These are phyloP conservation scores for Pichia paraexigua DNA, from an alignment of 805 yeast genomes.

Conservation along the genomic window DNA sequence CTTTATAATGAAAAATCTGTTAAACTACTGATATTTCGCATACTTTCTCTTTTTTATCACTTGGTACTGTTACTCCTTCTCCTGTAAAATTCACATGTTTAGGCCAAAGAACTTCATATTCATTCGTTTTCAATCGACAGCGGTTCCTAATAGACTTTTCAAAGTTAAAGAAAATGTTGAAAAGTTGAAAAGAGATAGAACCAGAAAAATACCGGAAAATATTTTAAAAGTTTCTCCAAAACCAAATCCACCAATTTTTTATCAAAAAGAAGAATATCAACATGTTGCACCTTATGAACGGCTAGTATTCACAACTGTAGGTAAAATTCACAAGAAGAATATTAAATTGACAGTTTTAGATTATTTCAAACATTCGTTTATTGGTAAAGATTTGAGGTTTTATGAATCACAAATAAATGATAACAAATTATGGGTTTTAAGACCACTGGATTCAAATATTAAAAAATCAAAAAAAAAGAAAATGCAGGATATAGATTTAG, in stretches of 20 bases:
- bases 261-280: constrained; percentile 1
- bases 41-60: too few species aligned
- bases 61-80: background rate
- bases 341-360: constrained; percentile 8
- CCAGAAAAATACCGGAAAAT: background rate
- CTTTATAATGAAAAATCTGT: background rate
- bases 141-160: background rate
- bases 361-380: constrained; percentile 12
- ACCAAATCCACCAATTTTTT: constrained; percentile 3
- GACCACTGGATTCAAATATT: background rate
- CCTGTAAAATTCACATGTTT: background rate
- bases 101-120: background rate
- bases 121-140: background rate
- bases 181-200: background rate
- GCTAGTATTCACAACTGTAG: background rate
- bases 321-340: constrained; percentile 5
- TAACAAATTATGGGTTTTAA: constrained; percentile 11
- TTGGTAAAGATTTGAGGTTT: constrained; percentile 11
- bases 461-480: background rate
- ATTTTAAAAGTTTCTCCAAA: background rate
- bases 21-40: background rate
- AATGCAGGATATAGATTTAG: background rate
- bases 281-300: constrained; percentile 4
- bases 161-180: background rate
- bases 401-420: constrained; percentile 10